Evolutionary conservation across 1,139 yeast species (phyloP), one percentile per base, ranked within the genome.

Genomic region (Pichia sp.): DNA sequence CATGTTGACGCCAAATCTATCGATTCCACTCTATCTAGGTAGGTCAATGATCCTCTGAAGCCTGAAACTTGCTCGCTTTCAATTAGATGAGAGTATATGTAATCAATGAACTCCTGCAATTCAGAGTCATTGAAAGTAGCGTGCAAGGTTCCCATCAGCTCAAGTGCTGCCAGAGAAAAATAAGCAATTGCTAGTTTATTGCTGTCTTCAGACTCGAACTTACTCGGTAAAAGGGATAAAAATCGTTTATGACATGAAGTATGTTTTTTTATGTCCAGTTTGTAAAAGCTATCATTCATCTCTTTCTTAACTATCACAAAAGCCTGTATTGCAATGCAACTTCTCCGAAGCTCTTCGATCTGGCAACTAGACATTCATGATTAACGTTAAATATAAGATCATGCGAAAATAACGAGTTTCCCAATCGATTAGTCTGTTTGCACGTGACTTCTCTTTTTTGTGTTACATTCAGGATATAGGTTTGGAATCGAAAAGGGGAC

Each of bases 1-100:
- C 81, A 85, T 0, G 95, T 88, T 1, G 90, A 79, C 1, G 91
- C 78, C 12, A 87, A 67, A 58, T 80, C 83, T 2, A 91, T 82
- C 1, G 81, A 75, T 62, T 85, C 92, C 59, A 80, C 67, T 14
- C 61, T 46, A 33, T 49, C 45, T 54, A 62, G 17, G 51, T 58
- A 60, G 8, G 79, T 73, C 30, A 71, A 61, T 2, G 85, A 78
- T 4, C 88, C 80, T 55, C 89, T 67, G 66, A 85, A 84, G 6
- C 85, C 85, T 33, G 51, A 57, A 42, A 53, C 57, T 2, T 71
- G 71, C 0, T 70, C 70, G 0, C 71, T 69, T 6, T 71, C 75
- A 2, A 82, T 73, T 45, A 74, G 65, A 60, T 78, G 81, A 7
- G 63, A 54, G 63, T 82, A 81, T 4, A 86, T 72, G 74, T 78